phyloP scores from a whole-genome alignment of 2,329 filamentous ascomycete species.

The Neonectria ditissima region DNA sequence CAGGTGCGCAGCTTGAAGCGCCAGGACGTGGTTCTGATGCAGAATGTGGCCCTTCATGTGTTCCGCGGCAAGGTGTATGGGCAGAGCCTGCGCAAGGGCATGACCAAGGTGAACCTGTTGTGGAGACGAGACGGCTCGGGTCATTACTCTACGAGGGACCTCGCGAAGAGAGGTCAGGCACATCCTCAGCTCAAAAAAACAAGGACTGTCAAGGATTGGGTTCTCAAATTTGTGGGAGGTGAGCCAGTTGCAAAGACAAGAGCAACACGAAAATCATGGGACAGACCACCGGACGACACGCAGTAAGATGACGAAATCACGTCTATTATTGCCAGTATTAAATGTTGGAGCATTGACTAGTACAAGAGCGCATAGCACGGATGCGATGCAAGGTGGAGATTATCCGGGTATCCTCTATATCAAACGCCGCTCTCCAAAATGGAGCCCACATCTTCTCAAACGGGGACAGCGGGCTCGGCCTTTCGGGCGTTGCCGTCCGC shows the following conservation, averaged over 20 bases:
- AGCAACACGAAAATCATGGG: conserved; percentile 49
- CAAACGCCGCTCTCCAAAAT: conserved; percentile 34
- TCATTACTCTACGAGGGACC: conserved; percentile 65
- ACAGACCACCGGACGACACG: conserved; percentile 56
- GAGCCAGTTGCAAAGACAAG: conserved; percentile 40
- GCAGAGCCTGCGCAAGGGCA: conserved; percentile 78
- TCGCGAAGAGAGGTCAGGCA: conserved; percentile 51
- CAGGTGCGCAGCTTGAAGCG: conserved; percentile 64
- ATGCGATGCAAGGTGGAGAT: conserved; percentile 39
- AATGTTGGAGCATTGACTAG: conserved; percentile 18
- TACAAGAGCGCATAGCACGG: conserved; percentile 12
- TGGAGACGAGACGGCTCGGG: conserved; percentile 65
- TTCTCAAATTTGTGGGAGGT: conserved; percentile 73
- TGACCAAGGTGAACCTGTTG: conserved; percentile 77
- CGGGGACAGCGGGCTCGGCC: conserved; percentile 42
- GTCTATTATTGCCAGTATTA: conserved; percentile 19
- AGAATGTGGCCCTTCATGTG: conserved; percentile 81
- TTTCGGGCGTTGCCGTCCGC: conserved; percentile 44
- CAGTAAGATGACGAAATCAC: conserved; percentile 43
- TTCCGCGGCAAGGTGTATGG: conserved; percentile 86
- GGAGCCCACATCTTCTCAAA: conserved; percentile 23
- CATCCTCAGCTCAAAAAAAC: conserved; percentile 72
- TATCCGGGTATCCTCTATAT: conserved; percentile 43
- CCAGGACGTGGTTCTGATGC: conserved; percentile 82
- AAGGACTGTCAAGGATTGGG: conserved; percentile 79